Base-by-base conservation (phyloP, 441 rosid species). In the Theobroma grandiflorum region DNA sequence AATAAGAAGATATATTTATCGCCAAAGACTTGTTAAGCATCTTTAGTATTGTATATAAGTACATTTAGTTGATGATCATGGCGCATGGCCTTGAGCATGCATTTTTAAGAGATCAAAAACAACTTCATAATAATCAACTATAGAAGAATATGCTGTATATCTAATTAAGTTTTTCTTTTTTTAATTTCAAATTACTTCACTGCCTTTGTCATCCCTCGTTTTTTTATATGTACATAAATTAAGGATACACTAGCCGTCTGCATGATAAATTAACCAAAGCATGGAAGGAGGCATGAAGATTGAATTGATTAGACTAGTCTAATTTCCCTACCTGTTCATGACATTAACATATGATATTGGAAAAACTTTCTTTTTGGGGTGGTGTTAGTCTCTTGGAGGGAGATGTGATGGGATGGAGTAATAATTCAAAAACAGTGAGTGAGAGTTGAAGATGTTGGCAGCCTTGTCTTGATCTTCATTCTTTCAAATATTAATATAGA, bases 11-110 rank as follows among this genome's bases (percentile, higher is more conserved):
- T 50, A 52, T 31, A 61, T 62, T 40, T 62, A 61, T 70, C 42
- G 38, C 66, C 72, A 66, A 52, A 57, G 69, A 22, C 18, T 79
- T 74, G 83, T 85, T 83, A 80, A 82, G 82, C 86, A 80, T 84
- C 83, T 81, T 82, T 79, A 55, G 79, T 78, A 64, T 38, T 76
- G 85, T 69, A 37, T 37, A 67, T 40, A 74, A 72, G 75, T 52
- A 72, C 75, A 35, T 72, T 72, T 72, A 5, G 16, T 72, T 8
- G 43, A 52, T 75, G 61, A 3, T 42, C 10, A 52, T 64, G 43
- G 22, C 50, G n/a, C 67, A 74, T 66, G 73, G 45, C 67, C 76
- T 22, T 57, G 2, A 66, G 49, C 18, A 38, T 38, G 26, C 65
- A 12, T 26, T 47, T 38, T 42, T 57, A 40, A 74, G 47, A 57